phyloP scores from a whole-genome alignment of 805 yeast genomes.

The Hermanozyma aechmeae region DNA sequence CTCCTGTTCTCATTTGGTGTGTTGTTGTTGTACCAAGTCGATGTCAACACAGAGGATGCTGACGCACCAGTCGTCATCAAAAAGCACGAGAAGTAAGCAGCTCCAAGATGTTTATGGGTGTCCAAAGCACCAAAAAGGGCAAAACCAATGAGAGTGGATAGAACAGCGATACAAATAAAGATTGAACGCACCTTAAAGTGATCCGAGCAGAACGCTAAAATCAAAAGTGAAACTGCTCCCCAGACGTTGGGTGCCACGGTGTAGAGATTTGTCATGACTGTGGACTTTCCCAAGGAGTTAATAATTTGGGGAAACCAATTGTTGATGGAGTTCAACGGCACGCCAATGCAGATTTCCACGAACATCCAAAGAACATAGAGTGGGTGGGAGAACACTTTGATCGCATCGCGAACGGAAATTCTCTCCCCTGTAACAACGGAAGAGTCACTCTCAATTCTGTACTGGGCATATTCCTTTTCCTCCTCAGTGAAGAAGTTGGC shows the following conservation, averaged over 20 bases:
- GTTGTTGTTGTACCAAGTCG: slow-evolving; percentile 44
- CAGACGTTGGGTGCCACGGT: slow-evolving; percentile 42
- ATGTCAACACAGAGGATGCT: slow-evolving; percentile 39
- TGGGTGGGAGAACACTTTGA: slow-evolving; percentile 37
- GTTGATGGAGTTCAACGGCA: slow-evolving; percentile 38
- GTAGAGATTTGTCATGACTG: slow-evolving; percentile 30
- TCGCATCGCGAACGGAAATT: slow-evolving; percentile 29
- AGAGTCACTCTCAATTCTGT: slow-evolving; percentile 36
- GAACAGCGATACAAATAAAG: slow-evolving; percentile 29
- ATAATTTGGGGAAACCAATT: slow-evolving; percentile 43
- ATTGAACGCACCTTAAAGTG: slow-evolving; percentile 26
- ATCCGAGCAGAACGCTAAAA: slow-evolving; percentile 34
- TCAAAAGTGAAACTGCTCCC: slow-evolving; percentile 35
- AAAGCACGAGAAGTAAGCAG: slow-evolving; percentile 34
- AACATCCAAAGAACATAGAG: slow-evolving; percentile 36
- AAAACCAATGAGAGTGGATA: slow-evolving; percentile 35
- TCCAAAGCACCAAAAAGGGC: slow-evolving; percentile 39
- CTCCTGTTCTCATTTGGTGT: slow-evolving; percentile 38
- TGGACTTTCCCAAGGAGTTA: slow-evolving; percentile 26
- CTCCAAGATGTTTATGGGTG: slow-evolving; percentile 25
- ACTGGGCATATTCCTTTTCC: slow-evolving; percentile 27
- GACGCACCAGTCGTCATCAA: slow-evolving; percentile 42
- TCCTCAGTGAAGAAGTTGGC: slow-evolving; percentile 33
- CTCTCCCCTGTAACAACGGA: slow-evolving; percentile 29
- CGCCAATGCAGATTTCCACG: slow-evolving; percentile 37